These are phyloP conservation scores for Brassica juncea DNA, from an alignment of 345 rosid species.

Conservation along the genomic window DNA sequence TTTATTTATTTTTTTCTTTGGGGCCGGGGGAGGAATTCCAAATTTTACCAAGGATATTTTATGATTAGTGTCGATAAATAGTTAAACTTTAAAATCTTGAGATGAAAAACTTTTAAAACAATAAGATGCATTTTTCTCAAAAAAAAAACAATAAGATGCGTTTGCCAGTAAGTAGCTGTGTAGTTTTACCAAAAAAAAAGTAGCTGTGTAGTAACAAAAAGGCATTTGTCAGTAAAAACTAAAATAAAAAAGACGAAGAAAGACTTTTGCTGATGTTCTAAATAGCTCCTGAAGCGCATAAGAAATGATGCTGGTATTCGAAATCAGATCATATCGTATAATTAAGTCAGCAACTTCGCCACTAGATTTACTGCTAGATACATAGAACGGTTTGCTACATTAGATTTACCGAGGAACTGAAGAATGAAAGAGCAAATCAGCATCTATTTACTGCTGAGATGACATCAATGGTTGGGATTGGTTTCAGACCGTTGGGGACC, in stretches of 20 bases:
- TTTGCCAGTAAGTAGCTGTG: constrained; percentile 1
- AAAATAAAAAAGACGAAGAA: neutral
- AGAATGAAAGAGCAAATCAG: constrained; percentile 2
- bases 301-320: neutral
- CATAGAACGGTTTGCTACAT: constrained; percentile 15
- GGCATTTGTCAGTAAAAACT: neutral
- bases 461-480: constrained; percentile 41
- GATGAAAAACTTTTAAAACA: neutral
- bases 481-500: constrained; percentile 31
- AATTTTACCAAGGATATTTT: neutral
- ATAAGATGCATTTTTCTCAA: neutral
- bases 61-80: neutral
- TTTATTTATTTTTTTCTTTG: neutral
- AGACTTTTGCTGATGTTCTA: neutral
- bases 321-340: neutral
- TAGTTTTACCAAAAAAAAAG: no score
- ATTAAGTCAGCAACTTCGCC: neutral
- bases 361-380: constrained; percentile 48
- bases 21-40: neutral
- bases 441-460: constrained; percentile 39
- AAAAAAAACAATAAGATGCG: neutral
- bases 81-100: neutral
- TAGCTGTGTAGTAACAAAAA: neutral
- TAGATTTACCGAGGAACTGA: constrained; percentile 26
- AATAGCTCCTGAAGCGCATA: neutral